These are phyloP conservation scores for Nemania sp. DNA, from an alignment of 2,329 filamentous ascomycete genomes.

Conservation along the genomic window DNA sequence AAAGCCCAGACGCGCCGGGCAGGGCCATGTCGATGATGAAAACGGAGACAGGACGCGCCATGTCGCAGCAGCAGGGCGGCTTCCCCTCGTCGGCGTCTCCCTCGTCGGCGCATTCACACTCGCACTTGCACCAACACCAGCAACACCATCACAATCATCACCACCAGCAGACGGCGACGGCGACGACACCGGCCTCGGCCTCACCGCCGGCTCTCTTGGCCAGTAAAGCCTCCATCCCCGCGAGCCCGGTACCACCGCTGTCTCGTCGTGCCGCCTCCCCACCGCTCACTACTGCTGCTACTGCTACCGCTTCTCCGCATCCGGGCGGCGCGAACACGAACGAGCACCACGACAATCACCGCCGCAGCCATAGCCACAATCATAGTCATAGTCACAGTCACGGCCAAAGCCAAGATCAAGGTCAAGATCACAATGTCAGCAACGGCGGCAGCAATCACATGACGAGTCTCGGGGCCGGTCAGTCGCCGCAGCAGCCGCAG, in stretches of 20 bases:
- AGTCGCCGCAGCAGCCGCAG: conserved; percentile 41
- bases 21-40: not conserved
- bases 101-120: conserved; percentile 11
- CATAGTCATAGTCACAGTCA: not conserved
- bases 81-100: conserved; percentile 11
- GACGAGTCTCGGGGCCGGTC: conserved; percentile 20
- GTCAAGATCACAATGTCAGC: not conserved
- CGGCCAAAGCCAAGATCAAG: not conserved
- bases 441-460: conserved; percentile 5
- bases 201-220: not conserved
- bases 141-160: not conserved
- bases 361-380: no score
- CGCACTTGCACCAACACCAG: not conserved
- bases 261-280: conserved; percentile 9
- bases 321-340: not conserved
- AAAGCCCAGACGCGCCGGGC: not conserved
- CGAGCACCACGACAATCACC: no score
- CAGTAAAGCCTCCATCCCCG: not conserved
- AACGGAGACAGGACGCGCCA: conserved; percentile 14
- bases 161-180: not conserved
- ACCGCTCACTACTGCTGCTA: not conserved
- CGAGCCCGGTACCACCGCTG: not conserved
- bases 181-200: conserved; percentile 2
- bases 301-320: not conserved
- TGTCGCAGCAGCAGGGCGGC: conserved; percentile 21